Percentiles rank a stretch among this genome's conserved stretches.
phyloP scores from a whole-genome alignment of 805 yeast genomes.

The Wickerhamiella azyma region DNA sequence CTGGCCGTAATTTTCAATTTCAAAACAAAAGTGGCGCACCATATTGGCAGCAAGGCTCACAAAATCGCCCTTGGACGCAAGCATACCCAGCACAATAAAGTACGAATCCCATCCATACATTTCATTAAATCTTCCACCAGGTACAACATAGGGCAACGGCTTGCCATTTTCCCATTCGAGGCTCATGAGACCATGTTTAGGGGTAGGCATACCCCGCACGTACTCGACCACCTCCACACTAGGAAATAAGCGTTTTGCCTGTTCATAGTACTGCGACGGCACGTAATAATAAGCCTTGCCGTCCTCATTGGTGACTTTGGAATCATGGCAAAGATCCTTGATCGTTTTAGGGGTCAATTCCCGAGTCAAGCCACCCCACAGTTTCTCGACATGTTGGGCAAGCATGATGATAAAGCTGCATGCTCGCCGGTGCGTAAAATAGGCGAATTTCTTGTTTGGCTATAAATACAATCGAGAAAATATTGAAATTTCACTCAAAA shows the following conservation, averaged over 20 bases:
- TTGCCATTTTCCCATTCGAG: constrained; percentile 51
- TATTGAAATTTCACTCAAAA: no score
- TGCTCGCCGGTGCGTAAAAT: no score
- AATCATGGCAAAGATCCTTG: constrained; percentile 9
- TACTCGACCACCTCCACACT: constrained; percentile 42
- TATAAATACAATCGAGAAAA: no score
- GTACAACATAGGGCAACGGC: constrained; percentile 82
- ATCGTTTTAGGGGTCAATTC: constrained; percentile 10
- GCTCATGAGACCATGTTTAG: constrained; percentile 72
- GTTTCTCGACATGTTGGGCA: neutral
- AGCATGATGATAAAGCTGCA: neutral
- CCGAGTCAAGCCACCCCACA: constrained; percentile 15
- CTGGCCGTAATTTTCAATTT: constrained; percentile 81
- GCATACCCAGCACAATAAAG: constrained; percentile 73
- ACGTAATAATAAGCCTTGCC: constrained; percentile 5
- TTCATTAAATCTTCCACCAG: constrained; percentile 96
- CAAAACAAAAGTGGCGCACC: constrained; percentile 85
- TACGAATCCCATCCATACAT: constrained; percentile 98
- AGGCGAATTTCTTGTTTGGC: no score
- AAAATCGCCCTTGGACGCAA: constrained; percentile 39
- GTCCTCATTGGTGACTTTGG: constrained; percentile 5
- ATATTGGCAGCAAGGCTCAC: constrained; percentile 70
- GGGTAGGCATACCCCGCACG: neutral
- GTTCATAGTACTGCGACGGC: constrained; percentile 1
- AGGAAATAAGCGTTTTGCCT: constrained; percentile 23